Percentiles rank a stretch among this genome's conserved stretches.
Evolutionary conservation across 2,329 filamentous ascomycete species (phyloP).

Genomic region (Aplosporella prunicola): DNA sequence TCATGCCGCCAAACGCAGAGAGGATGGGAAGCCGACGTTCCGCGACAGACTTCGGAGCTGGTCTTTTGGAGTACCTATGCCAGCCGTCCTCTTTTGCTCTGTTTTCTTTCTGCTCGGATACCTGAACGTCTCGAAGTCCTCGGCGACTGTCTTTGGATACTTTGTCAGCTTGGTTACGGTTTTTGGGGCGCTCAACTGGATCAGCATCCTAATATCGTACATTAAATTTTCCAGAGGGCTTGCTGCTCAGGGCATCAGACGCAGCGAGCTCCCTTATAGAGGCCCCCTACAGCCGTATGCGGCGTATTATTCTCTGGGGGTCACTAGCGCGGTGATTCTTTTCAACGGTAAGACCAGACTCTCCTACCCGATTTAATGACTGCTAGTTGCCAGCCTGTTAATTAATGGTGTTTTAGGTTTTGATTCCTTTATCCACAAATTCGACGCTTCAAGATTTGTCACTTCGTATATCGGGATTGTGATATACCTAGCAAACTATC

Average conservation of each 20-base stretch:
- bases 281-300: conserved; percentile 33
- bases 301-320: conserved; percentile 26
- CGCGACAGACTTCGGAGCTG: not conserved
- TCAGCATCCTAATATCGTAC: conserved; percentile 33
- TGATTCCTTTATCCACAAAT: conserved; percentile 9
- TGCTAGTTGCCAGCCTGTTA: not conserved
- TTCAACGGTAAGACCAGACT: conserved; percentile 8
- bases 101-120: conserved; percentile 32
- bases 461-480: conserved; percentile 22
- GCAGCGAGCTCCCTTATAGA: conserved; percentile 29
- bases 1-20: too few relatives aligned
- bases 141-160: conserved; percentile 33
- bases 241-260: conserved; percentile 29
- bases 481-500: conserved; percentile 17
- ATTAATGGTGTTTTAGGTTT: conserved; percentile 6
- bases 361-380: not conserved
- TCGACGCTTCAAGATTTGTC: conserved; percentile 7
- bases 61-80: too few relatives aligned
- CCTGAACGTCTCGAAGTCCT: conserved; percentile 31
- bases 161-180: conserved; percentile 37
- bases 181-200: conserved; percentile 37
- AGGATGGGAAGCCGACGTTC: not conserved
- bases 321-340: conserved; percentile 19
- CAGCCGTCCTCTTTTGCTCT: conserved; percentile 29
- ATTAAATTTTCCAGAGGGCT: conserved; percentile 30